These are phyloP conservation scores for Paramarasmius palmivorus DNA, from an alignment of 1,284 basidiomycete species.

Conservation along the genomic window DNA sequence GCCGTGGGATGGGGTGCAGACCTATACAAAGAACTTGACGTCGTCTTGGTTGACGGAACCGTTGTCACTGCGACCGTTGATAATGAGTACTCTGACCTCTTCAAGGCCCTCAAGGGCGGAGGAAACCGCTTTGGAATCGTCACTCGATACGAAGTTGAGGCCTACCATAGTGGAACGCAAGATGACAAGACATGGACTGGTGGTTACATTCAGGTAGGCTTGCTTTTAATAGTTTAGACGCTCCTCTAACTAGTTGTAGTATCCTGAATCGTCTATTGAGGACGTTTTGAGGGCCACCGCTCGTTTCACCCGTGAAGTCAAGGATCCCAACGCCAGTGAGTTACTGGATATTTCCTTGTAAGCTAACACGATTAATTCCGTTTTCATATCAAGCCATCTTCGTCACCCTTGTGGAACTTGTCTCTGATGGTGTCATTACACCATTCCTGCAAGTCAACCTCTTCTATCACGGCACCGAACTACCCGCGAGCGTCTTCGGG, in stretches of 20 bases:
- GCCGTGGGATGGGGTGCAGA: slow-evolving; percentile 14
- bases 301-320: slow-evolving; percentile 32
- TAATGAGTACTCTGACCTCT: slow-evolving; percentile 37
- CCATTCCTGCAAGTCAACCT: slow-evolving; percentile 24
- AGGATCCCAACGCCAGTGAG: slow-evolving; percentile 36
- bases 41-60: slow-evolving; percentile 37
- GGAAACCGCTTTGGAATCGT: slow-evolving; percentile 42
- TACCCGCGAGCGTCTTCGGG: slow-evolving; percentile 33
- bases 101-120: slow-evolving; percentile 40
- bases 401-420: background rate
- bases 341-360: background rate
- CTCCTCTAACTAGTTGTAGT: background rate
- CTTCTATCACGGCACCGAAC: slow-evolving; percentile 34
- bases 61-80: slow-evolving; percentile 36
- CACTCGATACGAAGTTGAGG: slow-evolving; percentile 37
- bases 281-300: slow-evolving; percentile 34
- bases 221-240: background rate
- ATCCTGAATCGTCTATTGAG: slow-evolving; percentile 29
- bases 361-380: too few relatives aligned
- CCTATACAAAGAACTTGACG: slow-evolving; percentile 11
- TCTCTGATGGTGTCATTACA: background rate
- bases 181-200: slow-evolving; percentile 36
- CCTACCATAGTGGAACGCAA: slow-evolving; percentile 33
- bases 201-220: slow-evolving; percentile 32
- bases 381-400: background rate